phyloP scores from a whole-genome alignment of 495 filamentous ascomycete species.

The Hypoxylon intermedium region DNA sequence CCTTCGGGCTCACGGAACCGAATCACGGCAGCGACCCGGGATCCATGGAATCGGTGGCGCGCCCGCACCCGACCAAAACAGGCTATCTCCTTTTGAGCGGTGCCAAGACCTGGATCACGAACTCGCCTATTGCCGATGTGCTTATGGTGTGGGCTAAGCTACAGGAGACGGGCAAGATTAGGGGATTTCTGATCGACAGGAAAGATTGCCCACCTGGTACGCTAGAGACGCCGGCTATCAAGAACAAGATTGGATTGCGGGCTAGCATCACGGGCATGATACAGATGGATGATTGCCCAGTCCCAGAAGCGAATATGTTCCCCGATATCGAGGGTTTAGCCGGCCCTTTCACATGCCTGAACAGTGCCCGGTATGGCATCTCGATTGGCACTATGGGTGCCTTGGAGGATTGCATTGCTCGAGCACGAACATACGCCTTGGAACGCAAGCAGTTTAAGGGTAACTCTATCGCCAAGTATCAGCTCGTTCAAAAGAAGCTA shows the following conservation, averaged over 20 bases:
- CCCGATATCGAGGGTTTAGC: slow-evolving; percentile 84
- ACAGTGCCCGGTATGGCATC: slow-evolving; percentile 91
- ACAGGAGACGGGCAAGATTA: slow-evolving; percentile 87
- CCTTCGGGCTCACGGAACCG: slow-evolving; percentile 95
- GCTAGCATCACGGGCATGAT: slow-evolving; percentile 99
- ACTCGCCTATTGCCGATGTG: slow-evolving; percentile 91
- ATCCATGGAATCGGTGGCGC: slow-evolving; percentile 90
- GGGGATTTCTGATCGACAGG: slow-evolving; percentile 90
- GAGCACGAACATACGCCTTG: slow-evolving; percentile 84
- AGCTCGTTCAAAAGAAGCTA: slow-evolving; percentile 98
- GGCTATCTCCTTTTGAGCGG: slow-evolving; percentile 83
- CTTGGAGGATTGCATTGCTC: slow-evolving; percentile 83
- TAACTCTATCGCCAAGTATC: slow-evolving; percentile 95
- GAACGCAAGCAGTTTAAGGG: slow-evolving; percentile 96
- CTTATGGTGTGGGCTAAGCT: slow-evolving; percentile 95
- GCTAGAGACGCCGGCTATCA: slow-evolving; percentile 88
- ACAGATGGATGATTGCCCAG: slow-evolving; percentile 87
- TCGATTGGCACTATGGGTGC: slow-evolving; percentile 93
- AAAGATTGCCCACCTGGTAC: slow-evolving; percentile 82
- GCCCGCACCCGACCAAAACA: slow-evolving; percentile 85
- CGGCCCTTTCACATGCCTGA: slow-evolving; percentile 93
- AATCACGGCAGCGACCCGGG: slow-evolving; percentile 98
- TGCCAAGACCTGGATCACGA: slow-evolving; percentile 98
- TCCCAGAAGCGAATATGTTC: slow-evolving; percentile 92
- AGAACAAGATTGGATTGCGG: slow-evolving; percentile 92